Evolutionary conservation across 2,329 filamentous ascomycete genomes (phyloP).

Genomic region (Trichophyton mentagrophytes): DNA sequence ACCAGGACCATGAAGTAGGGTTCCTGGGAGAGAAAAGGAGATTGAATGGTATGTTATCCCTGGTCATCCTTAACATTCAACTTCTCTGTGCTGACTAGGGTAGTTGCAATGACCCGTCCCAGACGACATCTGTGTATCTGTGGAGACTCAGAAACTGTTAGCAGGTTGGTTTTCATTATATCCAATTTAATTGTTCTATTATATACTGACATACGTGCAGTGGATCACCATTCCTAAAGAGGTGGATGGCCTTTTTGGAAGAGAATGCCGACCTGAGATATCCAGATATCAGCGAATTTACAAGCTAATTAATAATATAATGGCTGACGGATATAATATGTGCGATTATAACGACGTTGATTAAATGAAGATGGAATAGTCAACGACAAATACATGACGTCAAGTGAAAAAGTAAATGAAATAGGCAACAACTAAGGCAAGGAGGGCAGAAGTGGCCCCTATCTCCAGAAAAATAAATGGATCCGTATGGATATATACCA

Average conservation of each 20-base stretch:
- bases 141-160: constrained; percentile 87
- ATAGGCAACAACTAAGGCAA: background rate
- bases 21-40: constrained; percentile 86
- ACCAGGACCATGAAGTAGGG: constrained; percentile 72
- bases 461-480: background rate
- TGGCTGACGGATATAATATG: background rate
- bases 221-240: constrained; percentile 71
- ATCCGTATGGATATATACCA: background rate
- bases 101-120: constrained; percentile 93
- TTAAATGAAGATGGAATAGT: background rate
- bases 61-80: background rate
- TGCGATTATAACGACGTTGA: background rate
- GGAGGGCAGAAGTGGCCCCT: background rate
- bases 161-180: constrained; percentile 49
- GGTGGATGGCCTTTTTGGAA: constrained; percentile 85
- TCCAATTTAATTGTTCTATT: background rate
- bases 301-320: constrained; percentile 9
- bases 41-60: constrained; percentile 60
- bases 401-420: background rate
- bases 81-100: constrained; percentile 5
- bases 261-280: constrained; percentile 84
- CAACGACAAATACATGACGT: background rate
- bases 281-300: constrained; percentile 46
- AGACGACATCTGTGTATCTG: constrained; percentile 82
- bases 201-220: constrained; percentile 34